Evolutionary conservation across 2,329 filamentous ascomycete genomes (phyloP), one percentile per base, ranked within the genome.

Genomic region (Rhynchosporium graminicola): DNA sequence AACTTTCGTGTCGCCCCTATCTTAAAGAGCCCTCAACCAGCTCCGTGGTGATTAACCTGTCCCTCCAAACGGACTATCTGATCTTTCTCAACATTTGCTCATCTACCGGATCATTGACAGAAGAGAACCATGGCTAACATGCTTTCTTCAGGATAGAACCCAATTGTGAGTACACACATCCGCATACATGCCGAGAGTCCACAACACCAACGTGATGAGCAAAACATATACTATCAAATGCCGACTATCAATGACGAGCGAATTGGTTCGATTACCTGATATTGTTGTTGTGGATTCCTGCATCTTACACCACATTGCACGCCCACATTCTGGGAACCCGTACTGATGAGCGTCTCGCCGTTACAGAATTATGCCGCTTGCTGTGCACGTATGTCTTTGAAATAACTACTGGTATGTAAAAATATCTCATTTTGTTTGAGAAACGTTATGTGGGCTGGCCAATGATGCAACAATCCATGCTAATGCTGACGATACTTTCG

Each of bases 391-490:
- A 36, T 36, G 20, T 20, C 20, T 20, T 20, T 20, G 20, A 20
- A 20, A 20, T 20, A 20, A 55, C 71, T 74, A 26, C 43, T 62
- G 54, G 48, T 61, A 57, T 58, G 66, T 64, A 56, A 42, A 48
- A 43, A 26, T 10, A 54, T 57, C 62, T 68, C 42, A 29, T 65
- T 52, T 58, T 29, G 13, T 28, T 46, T 48, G 5, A 52, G 69
- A 73, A n/a, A 40, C 20, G 8, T n/a, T 12, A n/a, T 20, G 51
- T 20, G 20, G 33, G 33, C 8, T 15, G 33, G 62, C 77, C 77
- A 78, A 78, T 90, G 88, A 91, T 91, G 87, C 84, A 80, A 80
- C 79, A 83, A 87, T 89, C 86, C 85, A 89, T 90, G 87, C 87
- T 90, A 90, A 90, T 85, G 79, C 88, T 81, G 87, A 91, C 86